A percentile compares a stretch with the other conserved stretches of the same genome.
Evolutionary conservation across 352 stramenopile genomes (phyloP).

Genomic region (Globisporangium takayamanum): DNA sequence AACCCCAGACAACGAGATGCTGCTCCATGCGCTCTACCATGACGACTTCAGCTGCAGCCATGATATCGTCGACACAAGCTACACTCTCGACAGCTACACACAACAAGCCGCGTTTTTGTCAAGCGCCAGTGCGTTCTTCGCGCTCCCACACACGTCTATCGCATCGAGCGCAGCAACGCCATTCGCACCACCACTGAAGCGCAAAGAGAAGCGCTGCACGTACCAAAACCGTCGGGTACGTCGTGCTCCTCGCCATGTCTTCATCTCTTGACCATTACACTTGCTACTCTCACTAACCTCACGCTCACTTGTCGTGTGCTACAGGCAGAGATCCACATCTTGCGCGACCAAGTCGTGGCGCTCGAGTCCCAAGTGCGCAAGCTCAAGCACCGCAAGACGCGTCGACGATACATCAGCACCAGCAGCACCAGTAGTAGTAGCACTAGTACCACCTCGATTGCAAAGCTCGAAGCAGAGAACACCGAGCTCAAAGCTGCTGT

Average conservation of each 20-base stretch:
- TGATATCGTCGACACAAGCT: too few relatives aligned
- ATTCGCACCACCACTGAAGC: neutral
- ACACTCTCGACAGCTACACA: too few relatives aligned
- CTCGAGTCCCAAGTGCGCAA: constrained; percentile 12
- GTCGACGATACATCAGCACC: neutral
- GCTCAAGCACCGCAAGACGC: constrained; percentile 8
- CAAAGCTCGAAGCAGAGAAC: constrained; percentile 3
- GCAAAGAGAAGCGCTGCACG: constrained; percentile 11
- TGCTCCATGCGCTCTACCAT: too few relatives aligned
- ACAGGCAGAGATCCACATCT: constrained; percentile 8
- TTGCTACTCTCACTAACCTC: neutral
- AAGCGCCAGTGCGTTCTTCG: too few relatives aligned
- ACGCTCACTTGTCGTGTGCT: too few relatives aligned
- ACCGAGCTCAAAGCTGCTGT: constrained; percentile 13
- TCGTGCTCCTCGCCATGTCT: neutral
- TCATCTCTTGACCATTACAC: neutral
- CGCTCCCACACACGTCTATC: neutral
- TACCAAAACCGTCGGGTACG: constrained; percentile 13
- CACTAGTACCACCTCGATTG: neutral
- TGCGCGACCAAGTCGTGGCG: constrained; percentile 10
- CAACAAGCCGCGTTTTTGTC: neutral
- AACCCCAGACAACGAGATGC: neutral
- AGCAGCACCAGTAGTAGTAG: neutral
- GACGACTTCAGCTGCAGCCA: too few relatives aligned
- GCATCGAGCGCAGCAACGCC: neutral